Base-by-base conservation (phyloP, 148 eudicot species). In the Persicaria maculosa region DNA sequence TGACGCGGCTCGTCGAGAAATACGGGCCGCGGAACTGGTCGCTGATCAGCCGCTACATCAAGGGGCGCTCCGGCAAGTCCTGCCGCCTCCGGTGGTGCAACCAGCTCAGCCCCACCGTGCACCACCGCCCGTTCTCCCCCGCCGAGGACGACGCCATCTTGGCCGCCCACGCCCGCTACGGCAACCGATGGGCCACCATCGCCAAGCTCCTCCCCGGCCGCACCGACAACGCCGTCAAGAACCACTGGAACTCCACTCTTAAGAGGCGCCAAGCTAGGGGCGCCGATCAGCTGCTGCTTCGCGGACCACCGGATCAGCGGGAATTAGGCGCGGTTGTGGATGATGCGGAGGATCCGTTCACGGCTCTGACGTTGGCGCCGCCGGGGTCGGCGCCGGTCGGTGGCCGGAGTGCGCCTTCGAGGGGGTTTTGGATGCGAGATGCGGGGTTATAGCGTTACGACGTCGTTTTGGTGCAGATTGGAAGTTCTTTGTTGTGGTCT, bases 171-270 rank as follows among this genome's bases (percentile, higher is more conserved):
- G 79, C 82, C 57, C 72, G 50, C 58, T 84, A 79, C 46, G 91
- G 91, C 0, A 88, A 88, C 82, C 69, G 87, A 45, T 88, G 90
- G 90, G 90, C 90, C 71, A 79, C 90, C 65, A 86, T 86, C 25
- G 90, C 90, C n/a, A 71, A 86, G 54, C 43, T 84, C 7, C 74
- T 86, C 1, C 87, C 81, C 7, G 90, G 90, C 7, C 81, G 90
- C 72, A 86, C 90, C 6, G 90, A 86, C 44, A 65, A 65, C 70
- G 90, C 90, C 62, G 86, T 86, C 46, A 86, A 88, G 77, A 88
- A 88, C 70, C 91, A 88, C 44, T 88, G 91, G 91, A 88, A 88
- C 71, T 88, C 91, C 0, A 85, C 90, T 0, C 7, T 87, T 40
- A 87, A 83, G 40, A 81, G 82, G 47, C 47, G 84, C 15, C 74